phyloP scores from a whole-genome alignment of 192 early-diverging fungal genomes.

The Coemansia sp. region DNA sequence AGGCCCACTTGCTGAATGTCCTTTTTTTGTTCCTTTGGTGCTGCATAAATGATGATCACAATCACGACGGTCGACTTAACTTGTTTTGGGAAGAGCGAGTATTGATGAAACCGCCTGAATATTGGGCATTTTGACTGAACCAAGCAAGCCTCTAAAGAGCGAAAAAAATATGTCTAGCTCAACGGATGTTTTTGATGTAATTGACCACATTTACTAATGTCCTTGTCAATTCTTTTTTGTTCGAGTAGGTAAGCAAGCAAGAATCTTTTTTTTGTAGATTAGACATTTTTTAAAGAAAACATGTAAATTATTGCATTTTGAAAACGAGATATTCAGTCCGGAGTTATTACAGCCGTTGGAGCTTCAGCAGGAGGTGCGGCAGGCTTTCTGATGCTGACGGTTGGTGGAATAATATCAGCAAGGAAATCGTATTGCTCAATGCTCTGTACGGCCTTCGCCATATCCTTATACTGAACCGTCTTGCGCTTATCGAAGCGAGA shows the following conservation, averaged over 20 bases:
- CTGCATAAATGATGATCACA: conserved; percentile 38
- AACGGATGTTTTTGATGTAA: neutral
- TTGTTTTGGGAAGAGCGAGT: conserved; percentile 47
- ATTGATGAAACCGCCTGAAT: conserved; percentile 49
- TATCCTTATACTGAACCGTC: conserved; percentile 69
- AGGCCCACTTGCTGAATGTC: neutral
- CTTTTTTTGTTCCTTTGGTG: neutral
- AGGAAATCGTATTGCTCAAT: conserved; percentile 56
- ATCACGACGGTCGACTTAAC: conserved; percentile 55
- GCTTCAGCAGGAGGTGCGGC: conserved; percentile 1
- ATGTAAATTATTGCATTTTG: neutral
- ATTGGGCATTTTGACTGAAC: conserved; percentile 41
- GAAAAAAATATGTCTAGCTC: neutral
- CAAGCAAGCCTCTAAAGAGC: conserved; percentile 4
- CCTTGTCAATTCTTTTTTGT: neutral
- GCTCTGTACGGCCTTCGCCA: conserved; percentile 59
- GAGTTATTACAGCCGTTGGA: too few species aligned
- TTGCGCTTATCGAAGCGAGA: conserved; percentile 69
- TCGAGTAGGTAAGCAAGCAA: neutral
- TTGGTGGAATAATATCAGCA: conserved; percentile 44
- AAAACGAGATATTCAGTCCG: neutral
- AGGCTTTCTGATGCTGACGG: conserved; percentile 20
- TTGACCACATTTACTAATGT: too few species aligned
- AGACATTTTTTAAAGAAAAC: neutral
- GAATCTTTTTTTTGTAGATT: neutral